Conservation (phyloP, 345 rosid genomes). For the Linum tenue region DNA sequence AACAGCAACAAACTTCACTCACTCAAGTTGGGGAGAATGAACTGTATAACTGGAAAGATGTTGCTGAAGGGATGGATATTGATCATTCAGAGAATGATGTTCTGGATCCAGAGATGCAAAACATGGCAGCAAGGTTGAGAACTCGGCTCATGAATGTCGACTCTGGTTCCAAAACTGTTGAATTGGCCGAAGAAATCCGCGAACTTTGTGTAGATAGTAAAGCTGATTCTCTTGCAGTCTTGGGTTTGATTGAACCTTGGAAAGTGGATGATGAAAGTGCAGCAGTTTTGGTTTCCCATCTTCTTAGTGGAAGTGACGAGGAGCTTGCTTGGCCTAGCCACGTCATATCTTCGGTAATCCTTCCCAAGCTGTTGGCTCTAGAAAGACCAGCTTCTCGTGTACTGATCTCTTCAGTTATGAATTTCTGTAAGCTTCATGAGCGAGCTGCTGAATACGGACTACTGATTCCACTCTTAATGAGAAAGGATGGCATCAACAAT, state of each 20-base stretch:
- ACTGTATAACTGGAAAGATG: conserved; percentile 21
- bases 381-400: conserved; percentile 52
- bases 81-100: conserved; percentile 17
- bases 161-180: conserved; percentile 32
- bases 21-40: conserved; percentile 28
- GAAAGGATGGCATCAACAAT: conserved; percentile 50
- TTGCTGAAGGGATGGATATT: conserved; percentile 23
- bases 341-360: conserved; percentile 48
- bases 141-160: conserved; percentile 31
- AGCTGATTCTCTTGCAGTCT: conserved; percentile 29
- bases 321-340: conserved; percentile 63
- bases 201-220: conserved; percentile 37
- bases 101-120: conserved; percentile 30
- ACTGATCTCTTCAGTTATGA: conserved; percentile 38
- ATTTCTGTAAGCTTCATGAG: conserved; percentile 61
- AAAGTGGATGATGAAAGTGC: conserved; percentile 57
- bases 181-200: conserved; percentile 41
- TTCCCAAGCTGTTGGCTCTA: conserved; percentile 57
- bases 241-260: conserved; percentile 68
- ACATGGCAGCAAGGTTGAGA: conserved; percentile 31
- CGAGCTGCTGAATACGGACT: conserved; percentile 54
- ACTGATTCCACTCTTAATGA: conserved; percentile 44
- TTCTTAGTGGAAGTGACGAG: conserved; percentile 29
- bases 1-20: conserved; percentile 14
- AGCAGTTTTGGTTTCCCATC: conserved; percentile 43